These are phyloP conservation scores for Monilinia polystroma DNA, from an alignment of 2,329 filamentous ascomycete genomes.

Conservation along the genomic window DNA sequence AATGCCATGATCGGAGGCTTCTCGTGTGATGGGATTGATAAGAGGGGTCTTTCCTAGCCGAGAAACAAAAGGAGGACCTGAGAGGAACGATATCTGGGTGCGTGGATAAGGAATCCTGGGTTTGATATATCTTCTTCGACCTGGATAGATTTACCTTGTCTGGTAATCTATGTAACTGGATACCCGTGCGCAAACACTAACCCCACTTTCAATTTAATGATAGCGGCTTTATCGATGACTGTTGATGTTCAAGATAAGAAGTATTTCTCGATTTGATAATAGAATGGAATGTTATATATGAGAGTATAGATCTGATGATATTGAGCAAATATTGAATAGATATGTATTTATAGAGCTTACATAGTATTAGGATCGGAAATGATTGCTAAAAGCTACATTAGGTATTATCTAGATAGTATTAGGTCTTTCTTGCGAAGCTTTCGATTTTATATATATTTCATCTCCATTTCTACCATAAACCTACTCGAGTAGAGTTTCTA, in stretches of 20 bases:
- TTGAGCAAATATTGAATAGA: neutral
- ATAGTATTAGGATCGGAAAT: too few species aligned
- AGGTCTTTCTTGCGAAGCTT: too few species aligned
- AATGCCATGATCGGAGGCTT: neutral
- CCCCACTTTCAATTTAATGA: constrained; percentile 2
- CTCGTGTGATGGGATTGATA: neutral
- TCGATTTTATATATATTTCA: too few species aligned
- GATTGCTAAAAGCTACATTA: too few species aligned
- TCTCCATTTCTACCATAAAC: too few species aligned
- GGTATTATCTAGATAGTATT: too few species aligned
- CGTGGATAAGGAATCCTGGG: neutral
- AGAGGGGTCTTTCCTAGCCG: too few species aligned
- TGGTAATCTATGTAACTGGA: neutral
- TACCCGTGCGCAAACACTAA: neutral
- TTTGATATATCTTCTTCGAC: constrained; percentile 6
- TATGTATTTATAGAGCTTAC: neutral
- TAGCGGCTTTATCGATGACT: constrained; percentile 9
- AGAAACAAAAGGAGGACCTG: neutral
- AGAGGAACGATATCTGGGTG: neutral
- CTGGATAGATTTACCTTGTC: constrained; percentile 3
- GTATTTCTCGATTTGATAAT: neutral
- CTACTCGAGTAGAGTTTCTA: too few species aligned
- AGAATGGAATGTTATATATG: neutral
- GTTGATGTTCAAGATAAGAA: neutral
- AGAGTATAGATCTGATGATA: neutral